A percentile compares a stretch with the other conserved stretches of the same genome.
These are phyloP conservation scores for Thraustochytrium sp. DNA, from an alignment of 352 stramenopile species.

Conservation along the genomic window DNA sequence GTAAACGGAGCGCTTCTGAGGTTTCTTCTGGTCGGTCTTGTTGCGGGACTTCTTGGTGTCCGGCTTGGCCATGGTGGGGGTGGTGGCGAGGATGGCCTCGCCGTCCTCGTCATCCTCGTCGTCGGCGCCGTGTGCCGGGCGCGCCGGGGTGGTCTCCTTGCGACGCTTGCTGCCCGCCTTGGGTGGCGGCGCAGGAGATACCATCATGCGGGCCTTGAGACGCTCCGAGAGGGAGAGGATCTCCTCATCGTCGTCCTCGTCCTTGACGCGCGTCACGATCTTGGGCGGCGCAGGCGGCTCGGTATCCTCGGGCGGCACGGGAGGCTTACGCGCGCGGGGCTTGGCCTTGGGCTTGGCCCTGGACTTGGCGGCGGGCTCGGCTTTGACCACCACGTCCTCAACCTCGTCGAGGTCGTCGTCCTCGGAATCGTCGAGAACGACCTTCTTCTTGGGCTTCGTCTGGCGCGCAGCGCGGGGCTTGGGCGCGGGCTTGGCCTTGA, in stretches of 20 bases:
- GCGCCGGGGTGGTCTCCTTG: conserved; percentile 24
- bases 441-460: no score
- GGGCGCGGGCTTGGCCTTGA: no score
- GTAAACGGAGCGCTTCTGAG: neutral
- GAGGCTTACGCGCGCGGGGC: neutral
- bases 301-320: neutral
- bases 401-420: conserved; percentile 40
- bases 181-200: neutral
- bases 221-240: conserved; percentile 33
- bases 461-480: no score
- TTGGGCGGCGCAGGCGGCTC: neutral
- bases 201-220: conserved; percentile 34
- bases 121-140: neutral
- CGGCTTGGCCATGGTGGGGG: neutral
- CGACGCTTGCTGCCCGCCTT: neutral
- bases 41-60: neutral
- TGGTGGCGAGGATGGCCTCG: neutral
- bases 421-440: conserved; percentile 53
- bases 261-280: neutral
- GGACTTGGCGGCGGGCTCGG: conserved; percentile 10
- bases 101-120: neutral
- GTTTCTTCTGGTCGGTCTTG: neutral
- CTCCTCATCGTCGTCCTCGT: neutral
- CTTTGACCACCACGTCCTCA: neutral
- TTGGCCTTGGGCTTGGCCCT: conserved; percentile 16